Conservation (phyloP, 1,284 basidiomycete genomes). For the Ceratobasidium sp. region DNA sequence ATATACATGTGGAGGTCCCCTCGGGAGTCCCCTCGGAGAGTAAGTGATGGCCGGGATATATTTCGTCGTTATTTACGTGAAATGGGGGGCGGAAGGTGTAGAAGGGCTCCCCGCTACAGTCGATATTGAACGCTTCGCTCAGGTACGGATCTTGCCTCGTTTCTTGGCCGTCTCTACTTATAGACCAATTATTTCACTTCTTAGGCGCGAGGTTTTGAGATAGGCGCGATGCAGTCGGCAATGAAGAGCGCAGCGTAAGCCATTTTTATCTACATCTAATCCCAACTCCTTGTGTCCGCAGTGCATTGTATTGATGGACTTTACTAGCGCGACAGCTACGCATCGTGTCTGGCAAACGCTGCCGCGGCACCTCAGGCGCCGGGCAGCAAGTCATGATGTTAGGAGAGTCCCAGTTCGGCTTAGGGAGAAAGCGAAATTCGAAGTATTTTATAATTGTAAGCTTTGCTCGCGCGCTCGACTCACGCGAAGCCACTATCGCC, state of each 20-base stretch:
- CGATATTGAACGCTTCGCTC: constrained; percentile 87
- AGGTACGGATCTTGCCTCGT: constrained; percentile 64
- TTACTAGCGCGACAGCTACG: constrained; percentile 63
- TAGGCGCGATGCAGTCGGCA: constrained; percentile 84
- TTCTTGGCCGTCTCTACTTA: neutral
- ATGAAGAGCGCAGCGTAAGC: constrained; percentile 81
- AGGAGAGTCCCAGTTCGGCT: constrained; percentile 86
- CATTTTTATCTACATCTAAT: neutral
- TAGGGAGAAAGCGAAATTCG: constrained; percentile 79
- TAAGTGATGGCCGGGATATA: constrained; percentile 40
- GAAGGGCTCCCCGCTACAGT: constrained; percentile 75
- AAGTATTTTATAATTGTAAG: constrained; percentile 63
- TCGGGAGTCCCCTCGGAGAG: constrained; percentile 46
- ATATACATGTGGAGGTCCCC: constrained; percentile 69
- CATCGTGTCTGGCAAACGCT: constrained; percentile 90
- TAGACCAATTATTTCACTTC: constrained; percentile 21
- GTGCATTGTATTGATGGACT: constrained; percentile 49
- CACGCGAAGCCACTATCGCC: neutral
- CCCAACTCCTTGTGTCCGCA: neutral
- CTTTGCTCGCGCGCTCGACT: neutral
- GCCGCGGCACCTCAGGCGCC: constrained; percentile 85
- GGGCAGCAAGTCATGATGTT: constrained; percentile 93
- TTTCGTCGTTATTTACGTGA: constrained; percentile 54
- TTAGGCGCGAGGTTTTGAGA: constrained; percentile 87
- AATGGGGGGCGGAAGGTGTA: constrained; percentile 57